These are phyloP conservation scores for Paramecium octaurelia DNA, from an alignment of 73 alveolate species.

Conservation along the genomic window DNA sequence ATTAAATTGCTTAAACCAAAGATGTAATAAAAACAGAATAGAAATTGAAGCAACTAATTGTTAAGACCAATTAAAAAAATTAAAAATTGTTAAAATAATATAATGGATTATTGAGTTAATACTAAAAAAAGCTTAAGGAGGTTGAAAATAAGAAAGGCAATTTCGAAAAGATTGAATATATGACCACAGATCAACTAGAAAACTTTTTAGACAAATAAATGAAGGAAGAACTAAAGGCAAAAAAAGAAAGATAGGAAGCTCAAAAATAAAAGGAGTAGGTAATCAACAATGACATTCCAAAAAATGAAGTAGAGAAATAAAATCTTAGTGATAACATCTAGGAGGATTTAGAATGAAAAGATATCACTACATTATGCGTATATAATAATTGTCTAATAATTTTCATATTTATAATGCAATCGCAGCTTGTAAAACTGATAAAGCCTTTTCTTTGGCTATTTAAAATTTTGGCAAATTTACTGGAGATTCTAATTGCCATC, in stretches of 20 bases:
- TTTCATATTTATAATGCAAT: conserved; percentile 10
- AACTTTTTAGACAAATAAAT: neutral
- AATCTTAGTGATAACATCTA: neutral
- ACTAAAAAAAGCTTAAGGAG: neutral
- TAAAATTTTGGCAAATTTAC: neutral
- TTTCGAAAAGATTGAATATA: neutral
- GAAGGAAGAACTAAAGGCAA: neutral
- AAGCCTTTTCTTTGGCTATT: conserved; percentile 9
- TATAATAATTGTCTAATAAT: neutral
- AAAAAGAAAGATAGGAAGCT: neutral
- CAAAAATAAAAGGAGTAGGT: neutral
- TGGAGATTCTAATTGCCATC: conserved; percentile 40
- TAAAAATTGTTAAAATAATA: conserved; percentile 63
- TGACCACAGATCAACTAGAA: neutral
- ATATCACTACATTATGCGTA: neutral
- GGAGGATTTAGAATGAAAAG: neutral
- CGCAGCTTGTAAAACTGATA: conserved; percentile 16
- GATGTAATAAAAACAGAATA: neutral
- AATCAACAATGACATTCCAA: neutral
- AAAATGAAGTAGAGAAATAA: neutral
- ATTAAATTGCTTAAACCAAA: neutral
- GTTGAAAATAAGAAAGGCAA: neutral
- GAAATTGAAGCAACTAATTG: neutral
- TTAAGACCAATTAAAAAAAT: neutral
- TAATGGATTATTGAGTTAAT: neutral